Base-by-base conservation (phyloP, 352 stramenopile genomes). In the Phytophthora crassamura region DNA sequence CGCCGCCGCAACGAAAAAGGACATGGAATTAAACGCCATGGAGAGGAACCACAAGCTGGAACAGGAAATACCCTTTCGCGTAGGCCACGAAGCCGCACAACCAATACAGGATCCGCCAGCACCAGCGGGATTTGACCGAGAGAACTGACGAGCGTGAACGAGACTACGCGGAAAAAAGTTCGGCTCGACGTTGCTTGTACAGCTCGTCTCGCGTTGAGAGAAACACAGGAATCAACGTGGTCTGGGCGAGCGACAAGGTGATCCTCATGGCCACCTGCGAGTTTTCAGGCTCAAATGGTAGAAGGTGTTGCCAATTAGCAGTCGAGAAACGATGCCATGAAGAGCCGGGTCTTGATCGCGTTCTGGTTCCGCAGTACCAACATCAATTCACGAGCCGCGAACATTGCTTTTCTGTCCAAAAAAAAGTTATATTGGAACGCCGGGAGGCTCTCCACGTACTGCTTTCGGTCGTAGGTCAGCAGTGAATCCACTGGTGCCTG, bases 141-240 rank as follows among this genome's bases (percentile, higher is more conserved):
- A 15, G 45, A 45, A 5, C 33, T 50, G 6, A 64, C 80, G 41
- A 93, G 48, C 34, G 89, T 70, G 57, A 88, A 95, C 11, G 79
- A 75, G 5, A 74, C 74, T 14, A 79, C 58, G 7, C 71, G n/a
- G 73, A 49, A 83, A 93, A 57, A 93, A 93, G 59, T 93, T 92
- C n/a, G 3, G 75, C 68, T 25, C 79, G 71, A 3, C 72, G 68
- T 42, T 95, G 87, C 40, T 90, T 93, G 74, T 93, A 91, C 55
- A 88, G 88, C 9, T 80, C 38, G 0, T 67, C 64, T 14, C 74
- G 70, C 2, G 51, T 63, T 9, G 78, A 62, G 54, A 93, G 88
- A 35, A 93, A 74, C 16, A 66, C 73, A 11, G 86, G 76, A 22
- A 96, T 65, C 22, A 86, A 72, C 3, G 83, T 41, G 51, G 89